These are phyloP conservation scores for Nitzschia inconspicua DNA, from an alignment of 108 stramenopile genomes.

Conservation along the genomic window DNA sequence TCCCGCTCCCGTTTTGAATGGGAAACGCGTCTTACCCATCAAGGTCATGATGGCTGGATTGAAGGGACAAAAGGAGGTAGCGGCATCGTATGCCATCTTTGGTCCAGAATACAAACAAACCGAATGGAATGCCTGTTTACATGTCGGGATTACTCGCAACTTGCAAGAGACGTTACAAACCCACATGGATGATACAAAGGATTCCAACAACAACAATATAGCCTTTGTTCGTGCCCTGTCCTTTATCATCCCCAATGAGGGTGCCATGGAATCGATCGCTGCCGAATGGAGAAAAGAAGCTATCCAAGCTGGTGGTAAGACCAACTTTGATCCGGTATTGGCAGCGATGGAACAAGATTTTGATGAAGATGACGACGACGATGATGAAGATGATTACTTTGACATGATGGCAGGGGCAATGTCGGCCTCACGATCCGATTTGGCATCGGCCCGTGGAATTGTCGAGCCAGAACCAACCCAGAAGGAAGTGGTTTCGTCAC, in stretches of 20 bases:
- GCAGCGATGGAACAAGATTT: constrained; percentile 16
- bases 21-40: constrained; percentile 63
- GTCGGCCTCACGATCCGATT: constrained; percentile 2
- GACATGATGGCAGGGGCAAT: constrained; percentile 56
- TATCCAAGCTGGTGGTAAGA: constrained; percentile 35
- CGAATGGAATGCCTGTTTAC: constrained; percentile 60
- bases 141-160: constrained; percentile 66
- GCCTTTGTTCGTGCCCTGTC: constrained; percentile 68
- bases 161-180: constrained; percentile 29
- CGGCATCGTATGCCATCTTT: constrained; percentile 74
- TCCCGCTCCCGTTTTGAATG: constrained; percentile 65
- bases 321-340: constrained; percentile 30
- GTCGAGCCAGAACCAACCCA: background rate
- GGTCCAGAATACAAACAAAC: constrained; percentile 52
- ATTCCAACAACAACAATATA: constrained; percentile 18
- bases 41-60: constrained; percentile 54
- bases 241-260: constrained; percentile 67
- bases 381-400: constrained; percentile 63
- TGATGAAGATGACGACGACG: constrained; percentile 61
- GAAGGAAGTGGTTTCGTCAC: constrained; percentile 45
- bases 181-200: constrained; percentile 24
- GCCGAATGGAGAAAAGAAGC: constrained; percentile 60
- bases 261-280: constrained; percentile 77
- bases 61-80: constrained; percentile 59
- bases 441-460: background rate